Evolutionary conservation across 805 yeast genomes (phyloP).

Genomic region (Candida pini): DNA sequence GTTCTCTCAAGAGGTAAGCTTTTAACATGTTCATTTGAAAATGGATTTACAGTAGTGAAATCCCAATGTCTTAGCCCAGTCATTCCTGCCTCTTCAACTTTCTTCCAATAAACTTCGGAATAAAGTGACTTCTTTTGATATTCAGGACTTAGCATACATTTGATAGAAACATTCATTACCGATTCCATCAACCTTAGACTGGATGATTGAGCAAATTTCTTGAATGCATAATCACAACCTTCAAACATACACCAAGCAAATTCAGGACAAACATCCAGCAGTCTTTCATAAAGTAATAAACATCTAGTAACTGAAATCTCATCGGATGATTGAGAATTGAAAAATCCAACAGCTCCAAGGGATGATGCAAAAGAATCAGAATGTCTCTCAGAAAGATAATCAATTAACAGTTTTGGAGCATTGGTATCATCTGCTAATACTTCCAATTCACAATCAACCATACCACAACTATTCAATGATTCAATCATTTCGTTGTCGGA

Average conservation of each 20-base stretch:
- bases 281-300: constrained; percentile 13
- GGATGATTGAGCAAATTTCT: constrained; percentile 19
- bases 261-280: constrained; percentile 8
- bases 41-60: constrained; percentile 12
- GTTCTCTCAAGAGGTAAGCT: constrained; percentile 3
- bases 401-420: constrained; percentile 32
- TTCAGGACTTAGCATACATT: constrained; percentile 27
- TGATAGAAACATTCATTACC: constrained; percentile 18
- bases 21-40: constrained; percentile 2
- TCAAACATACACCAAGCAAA: constrained; percentile 18
- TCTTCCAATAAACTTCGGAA: constrained; percentile 11
- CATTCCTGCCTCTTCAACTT: constrained; percentile 19
- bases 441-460: constrained; percentile 27
- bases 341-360: constrained; percentile 14
- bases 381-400: constrained; percentile 1
- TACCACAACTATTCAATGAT: constrained; percentile 29
- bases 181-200: constrained; percentile 19
- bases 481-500: constrained; percentile 31
- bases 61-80: constrained; percentile 17
- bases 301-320: constrained; percentile 21
- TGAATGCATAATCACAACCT: constrained; percentile 12
- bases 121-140: constrained; percentile 23
- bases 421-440: constrained; percentile 27
- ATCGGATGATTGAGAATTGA: constrained; percentile 17
- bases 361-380: constrained; percentile 12